A percentile compares a stretch with the other conserved stretches of the same genome.
These are phyloP conservation scores for Cladorrhinum sp. DNA, from an alignment of 2,329 filamentous ascomycete genomes.

Conservation along the genomic window DNA sequence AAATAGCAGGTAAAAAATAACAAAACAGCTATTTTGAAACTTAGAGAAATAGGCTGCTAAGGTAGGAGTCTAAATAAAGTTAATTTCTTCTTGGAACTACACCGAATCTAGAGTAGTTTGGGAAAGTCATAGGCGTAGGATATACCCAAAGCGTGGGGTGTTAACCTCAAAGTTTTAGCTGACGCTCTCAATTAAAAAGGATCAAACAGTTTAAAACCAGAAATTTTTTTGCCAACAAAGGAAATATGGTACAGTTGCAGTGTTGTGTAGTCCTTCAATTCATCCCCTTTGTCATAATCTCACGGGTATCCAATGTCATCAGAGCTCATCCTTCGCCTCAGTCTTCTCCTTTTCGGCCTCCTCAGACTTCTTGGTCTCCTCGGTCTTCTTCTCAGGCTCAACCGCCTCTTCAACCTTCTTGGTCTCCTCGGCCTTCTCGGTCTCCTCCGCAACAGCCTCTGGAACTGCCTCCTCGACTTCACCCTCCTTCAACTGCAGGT, in stretches of 20 bases:
- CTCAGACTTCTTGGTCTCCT: not conserved
- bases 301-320: not conserved
- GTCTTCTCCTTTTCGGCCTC: not conserved
- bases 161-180: too few species aligned
- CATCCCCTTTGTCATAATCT: not conserved
- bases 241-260: not conserved
- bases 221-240: not conserved
- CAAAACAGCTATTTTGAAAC: too few species aligned
- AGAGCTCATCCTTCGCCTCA: constrained; percentile 1
- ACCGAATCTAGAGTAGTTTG: too few species aligned
- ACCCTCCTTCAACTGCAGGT: constrained; percentile 31
- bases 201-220: too few species aligned
- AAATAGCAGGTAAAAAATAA: too few species aligned
- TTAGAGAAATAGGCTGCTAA: too few species aligned
- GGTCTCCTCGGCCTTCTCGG: not conserved
- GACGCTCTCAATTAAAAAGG: too few species aligned
- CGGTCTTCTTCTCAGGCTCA: not conserved
- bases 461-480: constrained; percentile 10
- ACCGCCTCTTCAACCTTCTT: constrained; percentile 4
- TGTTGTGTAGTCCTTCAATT: not conserved
- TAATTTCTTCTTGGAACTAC: too few species aligned
- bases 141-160: too few species aligned
- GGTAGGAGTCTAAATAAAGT: too few species aligned
- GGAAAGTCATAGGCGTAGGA: too few species aligned
- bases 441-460: constrained; percentile 3